Evolutionary conservation across 345 rosid species (phyloP).

Genomic region (Brassica incana): DNA sequence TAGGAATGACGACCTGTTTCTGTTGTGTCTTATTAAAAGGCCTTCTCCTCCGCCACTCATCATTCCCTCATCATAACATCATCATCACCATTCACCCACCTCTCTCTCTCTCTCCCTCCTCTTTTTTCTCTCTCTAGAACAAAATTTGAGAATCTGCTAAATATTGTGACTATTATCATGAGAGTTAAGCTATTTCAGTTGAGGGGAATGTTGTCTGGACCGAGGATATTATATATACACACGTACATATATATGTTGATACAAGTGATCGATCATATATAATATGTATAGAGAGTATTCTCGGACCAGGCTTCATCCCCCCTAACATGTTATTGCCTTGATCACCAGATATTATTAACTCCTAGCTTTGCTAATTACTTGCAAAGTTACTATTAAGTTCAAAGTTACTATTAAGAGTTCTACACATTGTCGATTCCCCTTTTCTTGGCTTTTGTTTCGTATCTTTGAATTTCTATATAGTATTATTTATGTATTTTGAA

Average conservation of each 20-base stretch:
- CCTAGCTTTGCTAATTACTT: background rate
- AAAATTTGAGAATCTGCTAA: conserved; percentile 26
- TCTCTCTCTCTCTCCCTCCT: background rate
- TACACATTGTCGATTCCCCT: background rate
- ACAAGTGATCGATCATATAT: background rate
- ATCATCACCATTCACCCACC: conserved; percentile 40
- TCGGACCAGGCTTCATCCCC: conserved; percentile 99
- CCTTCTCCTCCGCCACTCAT: conserved; percentile 39
- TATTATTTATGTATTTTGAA: background rate
- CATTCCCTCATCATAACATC: conserved; percentile 46
- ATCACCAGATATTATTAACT: background rate
- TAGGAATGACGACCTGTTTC: conserved; percentile 29
- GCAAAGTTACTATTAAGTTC: background rate
- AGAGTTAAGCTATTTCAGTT: conserved; percentile 48
- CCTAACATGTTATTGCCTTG: conserved; percentile 43
- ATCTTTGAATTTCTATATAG: background rate
- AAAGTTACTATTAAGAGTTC: background rate
- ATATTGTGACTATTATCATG: conserved; percentile 18
- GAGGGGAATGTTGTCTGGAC: conserved; percentile 67
- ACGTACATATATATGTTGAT: conserved; percentile 5
- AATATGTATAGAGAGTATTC: conserved; percentile 24
- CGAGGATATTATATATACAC: conserved; percentile 41
- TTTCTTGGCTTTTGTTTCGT: background rate
- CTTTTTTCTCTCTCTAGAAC: conserved; percentile 31
- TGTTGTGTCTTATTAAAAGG: conserved; percentile 36